A percentile compares a stretch with the other conserved stretches of the same genome.
Evolutionary conservation across 306 rosid species (phyloP).

Genomic region (Cucumis sativus): Cucumber_9930_V3 NC_026660.2:6142501-6143000

Average conservation of each 20-base stretch:
- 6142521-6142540: slow-evolving; percentile 35
- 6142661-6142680: slow-evolving; percentile 24
- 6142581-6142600: slow-evolving; percentile 76
- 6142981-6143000: neutral
- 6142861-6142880: no score
- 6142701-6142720: neutral
- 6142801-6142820: neutral
- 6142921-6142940: neutral
- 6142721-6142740: neutral
- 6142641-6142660: slow-evolving; percentile 48
- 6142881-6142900: neutral
- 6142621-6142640: slow-evolving; percentile 71
- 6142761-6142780: neutral
- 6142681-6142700: neutral
- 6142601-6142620: slow-evolving; percentile 80
- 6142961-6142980: neutral
- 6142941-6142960: neutral
- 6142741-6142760: neutral
- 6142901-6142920: neutral
- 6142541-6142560: slow-evolving; percentile 38
- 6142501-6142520: slow-evolving; percentile 43
- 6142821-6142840: neutral
- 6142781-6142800: neutral
- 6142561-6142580: slow-evolving; percentile 42
- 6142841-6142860: no score